A percentile compares a stretch with the other conserved stretches of the same genome.
Evolutionary conservation across 139 green algal species (phyloP).

Genomic region (Choricystis sp.): DNA sequence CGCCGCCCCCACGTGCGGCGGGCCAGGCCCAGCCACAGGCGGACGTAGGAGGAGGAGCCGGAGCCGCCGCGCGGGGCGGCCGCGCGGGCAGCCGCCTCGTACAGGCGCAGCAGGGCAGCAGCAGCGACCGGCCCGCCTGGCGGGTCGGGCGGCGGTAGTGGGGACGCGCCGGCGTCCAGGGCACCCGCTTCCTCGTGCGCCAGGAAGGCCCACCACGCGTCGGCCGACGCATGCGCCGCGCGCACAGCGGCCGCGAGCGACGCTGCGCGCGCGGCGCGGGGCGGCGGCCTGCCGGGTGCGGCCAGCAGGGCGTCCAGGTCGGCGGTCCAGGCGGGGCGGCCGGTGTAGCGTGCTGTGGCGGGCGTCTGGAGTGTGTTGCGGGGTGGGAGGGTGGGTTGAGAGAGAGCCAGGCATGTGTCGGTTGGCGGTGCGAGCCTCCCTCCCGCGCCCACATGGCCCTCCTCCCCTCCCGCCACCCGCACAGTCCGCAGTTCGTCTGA

Average conservation of each 20-base stretch:
- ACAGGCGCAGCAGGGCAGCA: slow-evolving; percentile 39
- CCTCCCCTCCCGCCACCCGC: too few species aligned
- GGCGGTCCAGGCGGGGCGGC: background rate
- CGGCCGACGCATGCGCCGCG: slow-evolving; percentile 3
- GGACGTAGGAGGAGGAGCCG: slow-evolving; percentile 37
- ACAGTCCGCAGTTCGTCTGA: too few species aligned
- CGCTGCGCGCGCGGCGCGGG: too few species aligned
- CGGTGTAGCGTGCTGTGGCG: too few species aligned
- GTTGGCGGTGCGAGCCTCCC: too few species aligned
- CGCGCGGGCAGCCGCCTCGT: slow-evolving; percentile 43
- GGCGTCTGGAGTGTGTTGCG: too few species aligned
- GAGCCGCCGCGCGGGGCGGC: slow-evolving; percentile 41
- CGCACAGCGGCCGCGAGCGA: background rate
- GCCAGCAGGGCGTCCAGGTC: background rate
- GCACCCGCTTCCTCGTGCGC: slow-evolving; percentile 23
- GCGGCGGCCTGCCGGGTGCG: background rate
- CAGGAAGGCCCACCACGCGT: slow-evolving; percentile 39
- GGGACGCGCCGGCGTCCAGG: background rate
- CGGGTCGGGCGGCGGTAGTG: background rate
- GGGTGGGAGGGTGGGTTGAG: too few species aligned
- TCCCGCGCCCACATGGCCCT: too few species aligned
- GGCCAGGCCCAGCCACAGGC: slow-evolving; percentile 59
- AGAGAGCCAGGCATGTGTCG: too few species aligned
- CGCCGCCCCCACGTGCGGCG: slow-evolving; percentile 45
- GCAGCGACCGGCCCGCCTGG: slow-evolving; percentile 1